Conservation (phyloP, 1,284 basidiomycete species). For the Trichosporon sp. region DNA sequence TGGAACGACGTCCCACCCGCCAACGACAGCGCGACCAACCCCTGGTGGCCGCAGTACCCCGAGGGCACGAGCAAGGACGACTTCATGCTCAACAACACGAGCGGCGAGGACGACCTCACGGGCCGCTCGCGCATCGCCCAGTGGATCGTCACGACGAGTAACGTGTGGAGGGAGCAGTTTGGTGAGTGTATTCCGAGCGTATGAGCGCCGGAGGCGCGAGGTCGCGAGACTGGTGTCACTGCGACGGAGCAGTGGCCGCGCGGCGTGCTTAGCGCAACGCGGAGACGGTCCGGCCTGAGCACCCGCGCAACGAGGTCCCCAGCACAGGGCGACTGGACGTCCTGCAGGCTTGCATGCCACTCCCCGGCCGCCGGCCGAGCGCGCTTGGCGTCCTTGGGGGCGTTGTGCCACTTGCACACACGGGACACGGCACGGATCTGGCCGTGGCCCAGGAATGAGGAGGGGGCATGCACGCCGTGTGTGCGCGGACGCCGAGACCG, state of each 20-base stretch:
- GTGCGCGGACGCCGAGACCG: too few relatives aligned
- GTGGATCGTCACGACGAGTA: slow-evolving; percentile 16
- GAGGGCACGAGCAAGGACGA: not conserved
- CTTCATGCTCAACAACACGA: slow-evolving; percentile 8
- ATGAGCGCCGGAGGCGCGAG: not conserved
- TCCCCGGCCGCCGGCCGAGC: too few relatives aligned
- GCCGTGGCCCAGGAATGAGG: not conserved
- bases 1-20: slow-evolving; percentile 12
- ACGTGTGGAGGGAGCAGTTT: slow-evolving; percentile 16
- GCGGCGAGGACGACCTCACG: slow-evolving; percentile 10
- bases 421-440: too few relatives aligned
- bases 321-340: too few relatives aligned
- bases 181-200: slow-evolving; percentile 3
- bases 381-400: too few relatives aligned
- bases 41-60: slow-evolving; percentile 20
- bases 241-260: not conserved
- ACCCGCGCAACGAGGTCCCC: too few relatives aligned
- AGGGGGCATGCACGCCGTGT: not conserved
- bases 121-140: slow-evolving; percentile 12
- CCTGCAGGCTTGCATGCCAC: too few relatives aligned
- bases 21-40: slow-evolving; percentile 13
- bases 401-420: too few relatives aligned
- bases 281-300: too few relatives aligned
- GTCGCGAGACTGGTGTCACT: not conserved
- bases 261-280: too few relatives aligned